phyloP scores from a whole-genome alignment of 306 rosid species.

The barrel medic (Medicago truncatula) region DNA sequence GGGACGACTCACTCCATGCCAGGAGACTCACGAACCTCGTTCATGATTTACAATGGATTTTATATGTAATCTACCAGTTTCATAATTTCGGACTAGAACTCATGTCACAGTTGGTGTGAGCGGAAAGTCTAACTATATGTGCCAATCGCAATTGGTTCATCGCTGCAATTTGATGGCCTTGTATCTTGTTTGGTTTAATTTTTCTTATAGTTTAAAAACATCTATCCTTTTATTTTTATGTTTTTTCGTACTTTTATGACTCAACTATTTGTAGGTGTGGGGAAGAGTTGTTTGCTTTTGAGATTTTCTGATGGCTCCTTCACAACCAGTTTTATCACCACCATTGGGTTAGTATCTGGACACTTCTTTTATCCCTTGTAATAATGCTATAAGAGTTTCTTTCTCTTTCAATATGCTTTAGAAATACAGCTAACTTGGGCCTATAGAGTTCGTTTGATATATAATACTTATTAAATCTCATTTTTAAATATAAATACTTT shows the following conservation, averaged over 20 bases:
- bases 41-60: too few species aligned
- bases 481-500: not conserved
- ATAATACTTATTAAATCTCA: conserved; percentile 5
- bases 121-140: too few species aligned
- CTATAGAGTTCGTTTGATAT: conserved; percentile 9
- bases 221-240: not conserved
- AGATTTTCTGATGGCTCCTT: conserved; percentile 95
- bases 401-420: conserved; percentile 34
- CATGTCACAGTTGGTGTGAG: too few species aligned
- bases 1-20: too few species aligned
- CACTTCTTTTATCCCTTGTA: not conserved
- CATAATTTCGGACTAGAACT: too few species aligned
- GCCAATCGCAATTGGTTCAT: too few species aligned
- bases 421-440: conserved; percentile 15
- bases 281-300: conserved; percentile 93
- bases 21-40: not conserved
- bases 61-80: too few species aligned
- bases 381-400: conserved; percentile 20
- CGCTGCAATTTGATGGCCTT: not conserved
- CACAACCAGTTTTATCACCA: conserved; percentile 92
- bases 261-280: conserved; percentile 72
- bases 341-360: conserved; percentile 76
- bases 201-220: conserved; percentile 5
- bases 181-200: conserved; percentile 15
- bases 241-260: conserved; percentile 4